A percentile compares a stretch with the other conserved stretches of the same genome.
phyloP scores from a whole-genome alignment of 2,329 filamentous ascomycete species.

The Aspergillus persii region DNA sequence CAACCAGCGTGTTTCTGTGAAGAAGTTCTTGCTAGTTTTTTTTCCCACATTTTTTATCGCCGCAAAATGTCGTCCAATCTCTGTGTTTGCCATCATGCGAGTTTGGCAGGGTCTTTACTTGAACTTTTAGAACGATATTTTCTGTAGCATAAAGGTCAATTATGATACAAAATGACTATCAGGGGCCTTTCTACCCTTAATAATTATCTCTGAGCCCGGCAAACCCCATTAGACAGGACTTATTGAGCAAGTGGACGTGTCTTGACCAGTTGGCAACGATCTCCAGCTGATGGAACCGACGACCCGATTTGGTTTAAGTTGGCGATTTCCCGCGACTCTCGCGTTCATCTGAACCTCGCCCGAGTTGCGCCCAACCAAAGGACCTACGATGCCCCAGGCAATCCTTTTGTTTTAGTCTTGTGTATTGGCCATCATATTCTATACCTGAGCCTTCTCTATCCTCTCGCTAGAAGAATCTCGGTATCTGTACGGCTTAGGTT shows the following conservation, averaged over 20 bases:
- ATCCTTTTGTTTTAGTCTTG: background rate
- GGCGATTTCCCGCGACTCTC: constrained; percentile 8
- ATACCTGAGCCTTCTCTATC: background rate
- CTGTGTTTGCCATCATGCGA: background rate
- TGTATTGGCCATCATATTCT: background rate
- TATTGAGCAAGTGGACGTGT: too few relatives aligned
- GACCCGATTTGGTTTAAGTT: constrained; percentile 2
- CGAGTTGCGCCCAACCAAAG: background rate
- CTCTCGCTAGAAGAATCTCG: background rate
- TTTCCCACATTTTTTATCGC: background rate
- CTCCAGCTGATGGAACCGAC: too few relatives aligned
- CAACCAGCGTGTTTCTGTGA: background rate
- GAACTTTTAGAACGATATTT: background rate
- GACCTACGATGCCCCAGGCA: background rate
- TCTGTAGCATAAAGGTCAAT: background rate
- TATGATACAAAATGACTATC: background rate
- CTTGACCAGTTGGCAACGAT: background rate
- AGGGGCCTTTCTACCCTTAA: background rate
- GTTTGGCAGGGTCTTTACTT: background rate
- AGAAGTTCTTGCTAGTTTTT: background rate
- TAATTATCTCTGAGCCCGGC: background rate
- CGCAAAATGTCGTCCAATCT: background rate
- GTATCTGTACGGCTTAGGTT: background rate
- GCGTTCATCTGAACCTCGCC: background rate
- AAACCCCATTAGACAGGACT: too few relatives aligned